Evolutionary conservation across 108 stramenopile species (phyloP), one percentile per base, ranked within the genome.

Genomic region (Cylindrotheca fusiformis): DNA sequence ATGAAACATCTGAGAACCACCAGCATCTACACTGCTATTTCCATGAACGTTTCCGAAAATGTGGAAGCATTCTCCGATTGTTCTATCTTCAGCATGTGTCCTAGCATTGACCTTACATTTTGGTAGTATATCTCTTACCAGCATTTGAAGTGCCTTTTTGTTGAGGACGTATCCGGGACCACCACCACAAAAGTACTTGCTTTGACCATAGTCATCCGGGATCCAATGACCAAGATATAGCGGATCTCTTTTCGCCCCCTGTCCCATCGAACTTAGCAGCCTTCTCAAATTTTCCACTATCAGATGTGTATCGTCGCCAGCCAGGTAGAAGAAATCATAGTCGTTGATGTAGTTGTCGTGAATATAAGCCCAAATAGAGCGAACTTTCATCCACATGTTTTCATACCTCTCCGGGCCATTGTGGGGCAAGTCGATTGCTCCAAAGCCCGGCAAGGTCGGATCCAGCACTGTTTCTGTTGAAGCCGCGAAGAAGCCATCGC

Each of bases 401-500:
- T 48, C 63, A 52, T 91, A 91, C 31, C 59, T 26, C 67, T 91
- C 89, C 24, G 60, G 52, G 23, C 89, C 89, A 12, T 79, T 74
- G 52, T 87, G 86, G 3, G 75, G 63, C 23, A 91, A 24, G 22
- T 68, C 69, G 29, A 90, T 68, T 19, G 81, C 66, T 20, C 77
- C 77, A 14, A 86, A 50, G 23, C 78, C 64, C 23, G 70, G 70
- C 64, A 76, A 71, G n/a, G 20, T 30, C 24, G 56, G 52, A 84
- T 83, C 48, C 21, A 48, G 52, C 21, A 88, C 82, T 0, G 68
- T 69, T 48, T 23, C 8, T 10, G 78, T 91, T 22, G 84, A 86
- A 48, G 89, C 87, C 2, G 91, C 94, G 36, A 95, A 74, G 69
- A 94, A 97, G 17, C 96, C 96, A 78, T 97, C 94, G 68, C 96